Percentiles rank a stretch among this genome's conserved stretches.
Conservation (phyloP, 2,329 filamentous ascomycete genomes). For the Pyricularia sp. region DNA sequence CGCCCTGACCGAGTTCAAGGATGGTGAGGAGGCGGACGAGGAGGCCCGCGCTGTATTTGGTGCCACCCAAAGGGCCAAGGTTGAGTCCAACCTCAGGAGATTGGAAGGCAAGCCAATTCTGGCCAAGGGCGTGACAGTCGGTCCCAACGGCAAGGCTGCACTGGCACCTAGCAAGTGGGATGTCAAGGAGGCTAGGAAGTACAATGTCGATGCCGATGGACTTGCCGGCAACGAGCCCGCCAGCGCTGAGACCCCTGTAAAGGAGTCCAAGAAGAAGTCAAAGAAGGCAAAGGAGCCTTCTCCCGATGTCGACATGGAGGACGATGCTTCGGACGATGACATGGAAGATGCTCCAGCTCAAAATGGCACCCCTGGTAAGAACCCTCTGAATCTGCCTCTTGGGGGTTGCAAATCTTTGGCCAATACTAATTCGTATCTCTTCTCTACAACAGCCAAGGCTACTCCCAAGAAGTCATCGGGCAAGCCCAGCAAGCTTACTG, state of each 20-base stretch:
- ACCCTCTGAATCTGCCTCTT: neutral
- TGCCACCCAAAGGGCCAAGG: conserved; percentile 54
- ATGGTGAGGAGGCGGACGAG: conserved; percentile 60
- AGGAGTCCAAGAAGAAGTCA: conserved; percentile 15
- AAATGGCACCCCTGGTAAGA: conserved; percentile 7
- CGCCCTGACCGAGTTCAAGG: conserved; percentile 68
- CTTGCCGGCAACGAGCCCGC: conserved; percentile 56
- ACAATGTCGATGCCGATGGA: conserved; percentile 89
- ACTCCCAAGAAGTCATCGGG: conserved; percentile 12
- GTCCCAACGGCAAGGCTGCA: conserved; percentile 53
- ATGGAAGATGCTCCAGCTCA: conserved; percentile 3
- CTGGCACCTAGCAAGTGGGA: conserved; percentile 65
- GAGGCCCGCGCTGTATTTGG: conserved; percentile 80
- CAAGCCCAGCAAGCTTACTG: conserved; percentile 30
- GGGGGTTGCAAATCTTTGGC: neutral
- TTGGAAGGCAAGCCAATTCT: conserved; percentile 86
- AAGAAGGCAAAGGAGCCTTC: conserved; percentile 16
- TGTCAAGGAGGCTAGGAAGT: conserved; percentile 83
- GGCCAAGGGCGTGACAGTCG: conserved; percentile 61
- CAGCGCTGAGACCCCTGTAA: conserved; percentile 24
- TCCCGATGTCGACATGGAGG: conserved; percentile 10
- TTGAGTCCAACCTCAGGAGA: conserved; percentile 62
- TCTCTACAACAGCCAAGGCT: conserved; percentile 12
- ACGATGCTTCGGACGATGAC: conserved; percentile 5
- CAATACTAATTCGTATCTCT: neutral